Conservation (phyloP, 129 eudicot genomes). For the Mikania micrantha region DNA sequence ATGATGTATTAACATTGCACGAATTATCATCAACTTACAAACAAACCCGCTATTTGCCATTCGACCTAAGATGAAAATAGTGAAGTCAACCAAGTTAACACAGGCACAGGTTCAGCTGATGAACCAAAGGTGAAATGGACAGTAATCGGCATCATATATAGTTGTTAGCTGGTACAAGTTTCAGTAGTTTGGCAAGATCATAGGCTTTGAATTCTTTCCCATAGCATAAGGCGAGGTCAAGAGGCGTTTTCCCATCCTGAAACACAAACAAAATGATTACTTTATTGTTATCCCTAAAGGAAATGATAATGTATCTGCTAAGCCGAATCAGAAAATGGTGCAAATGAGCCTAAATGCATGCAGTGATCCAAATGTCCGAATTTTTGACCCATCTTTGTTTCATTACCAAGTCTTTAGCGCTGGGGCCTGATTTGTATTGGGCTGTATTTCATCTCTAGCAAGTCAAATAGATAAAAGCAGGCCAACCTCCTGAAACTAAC, state of each 20-base stretch:
- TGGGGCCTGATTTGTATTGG: too few relatives aligned
- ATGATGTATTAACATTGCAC: not conserved
- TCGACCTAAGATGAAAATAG: not conserved
- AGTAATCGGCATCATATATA: constrained; percentile 5
- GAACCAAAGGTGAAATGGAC: not conserved
- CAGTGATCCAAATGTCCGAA: not conserved
- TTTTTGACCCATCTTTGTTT: not conserved
- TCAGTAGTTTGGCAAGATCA: constrained; percentile 81
- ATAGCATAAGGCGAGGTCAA: constrained; percentile 73
- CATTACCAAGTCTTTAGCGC: too few relatives aligned
- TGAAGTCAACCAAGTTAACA: not conserved
- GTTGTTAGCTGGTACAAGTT: constrained; percentile 71
- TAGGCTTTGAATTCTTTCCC: constrained; percentile 92
- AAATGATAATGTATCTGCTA: not conserved
- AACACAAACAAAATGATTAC: constrained; percentile 1
- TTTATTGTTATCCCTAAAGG: not conserved
- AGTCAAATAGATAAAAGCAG: too few relatives aligned
- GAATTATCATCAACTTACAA: not conserved
- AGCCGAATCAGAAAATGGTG: not conserved
- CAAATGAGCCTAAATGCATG: not conserved
- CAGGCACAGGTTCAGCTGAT: not conserved
- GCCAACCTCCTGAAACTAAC: too few relatives aligned
- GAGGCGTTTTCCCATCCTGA: constrained; percentile 74
- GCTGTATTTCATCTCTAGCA: too few relatives aligned
- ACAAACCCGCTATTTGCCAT: not conserved